A percentile compares a stretch with the other conserved stretches of the same genome.
Evolutionary conservation across 1,139 yeast species (phyloP).

Genomic region (Zhuliangozyma parablackwelliae): DNA sequence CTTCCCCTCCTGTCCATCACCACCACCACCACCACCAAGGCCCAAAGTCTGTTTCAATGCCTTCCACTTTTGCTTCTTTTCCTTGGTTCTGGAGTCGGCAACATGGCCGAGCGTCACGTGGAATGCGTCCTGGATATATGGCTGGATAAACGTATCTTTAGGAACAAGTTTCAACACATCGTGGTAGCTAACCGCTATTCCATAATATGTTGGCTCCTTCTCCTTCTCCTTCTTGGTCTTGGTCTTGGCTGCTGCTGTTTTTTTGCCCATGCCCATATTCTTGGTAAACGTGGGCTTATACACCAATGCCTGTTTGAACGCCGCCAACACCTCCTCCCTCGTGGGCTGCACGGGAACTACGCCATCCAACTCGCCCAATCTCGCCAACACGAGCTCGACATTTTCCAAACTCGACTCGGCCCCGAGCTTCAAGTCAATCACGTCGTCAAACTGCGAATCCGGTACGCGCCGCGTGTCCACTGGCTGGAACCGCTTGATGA

Average conservation of each 20-base stretch:
- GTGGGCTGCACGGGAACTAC: constrained; percentile 39
- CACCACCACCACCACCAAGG: constrained; percentile 4
- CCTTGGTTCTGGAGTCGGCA: constrained; percentile 21
- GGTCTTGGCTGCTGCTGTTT: too few relatives aligned
- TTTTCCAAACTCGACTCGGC: constrained; percentile 50
- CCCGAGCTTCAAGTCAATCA: constrained; percentile 52
- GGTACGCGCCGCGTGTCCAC: constrained; percentile 47
- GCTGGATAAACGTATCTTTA: too few relatives aligned
- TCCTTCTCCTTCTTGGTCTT: constrained; percentile 6
- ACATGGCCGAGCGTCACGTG: constrained; percentile 79
- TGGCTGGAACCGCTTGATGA: constrained; percentile 64
- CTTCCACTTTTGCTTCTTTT: constrained; percentile 22
- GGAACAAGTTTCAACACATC: constrained; percentile 2
- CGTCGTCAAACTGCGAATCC: constrained; percentile 61
- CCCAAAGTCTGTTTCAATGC: constrained; percentile 12
- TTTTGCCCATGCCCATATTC: constrained; percentile 9
- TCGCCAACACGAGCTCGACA: constrained; percentile 39
- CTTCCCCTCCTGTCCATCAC: constrained; percentile 1
- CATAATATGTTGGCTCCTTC: constrained; percentile 23
- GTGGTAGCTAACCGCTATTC: constrained; percentile 15
- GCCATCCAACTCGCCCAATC: constrained; percentile 42
- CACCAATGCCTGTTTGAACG: constrained; percentile 46
- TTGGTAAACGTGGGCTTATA: constrained; percentile 53
- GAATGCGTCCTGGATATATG: constrained; percentile 51
- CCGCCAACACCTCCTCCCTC: constrained; percentile 30